A percentile compares a stretch with the other conserved stretches of the same genome.
phyloP scores from a whole-genome alignment of 2,329 filamentous ascomycete species.

The Cadophora sp. region DNA sequence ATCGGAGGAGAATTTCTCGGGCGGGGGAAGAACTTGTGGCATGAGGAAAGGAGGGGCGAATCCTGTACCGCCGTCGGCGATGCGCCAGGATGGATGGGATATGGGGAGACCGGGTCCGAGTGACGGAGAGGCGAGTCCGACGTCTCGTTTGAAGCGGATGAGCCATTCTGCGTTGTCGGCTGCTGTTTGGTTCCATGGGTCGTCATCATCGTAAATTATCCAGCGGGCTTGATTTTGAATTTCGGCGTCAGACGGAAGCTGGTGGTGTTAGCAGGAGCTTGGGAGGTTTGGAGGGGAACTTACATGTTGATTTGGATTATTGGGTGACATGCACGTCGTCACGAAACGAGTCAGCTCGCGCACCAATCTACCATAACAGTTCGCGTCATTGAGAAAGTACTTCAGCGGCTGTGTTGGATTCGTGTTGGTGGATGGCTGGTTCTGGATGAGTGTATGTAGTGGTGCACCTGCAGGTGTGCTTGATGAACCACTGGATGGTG shows the following conservation, averaged over 20 bases:
- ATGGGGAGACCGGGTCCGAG: slow-evolving; percentile 57
- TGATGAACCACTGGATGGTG: slow-evolving; percentile 18
- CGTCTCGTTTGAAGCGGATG: slow-evolving; percentile 65
- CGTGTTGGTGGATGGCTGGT: slow-evolving; percentile 42
- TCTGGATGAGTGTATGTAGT: slow-evolving; percentile 31
- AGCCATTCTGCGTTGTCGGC: slow-evolving; percentile 71
- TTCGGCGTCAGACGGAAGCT: slow-evolving; percentile 63
- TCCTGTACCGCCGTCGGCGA: slow-evolving; percentile 58
- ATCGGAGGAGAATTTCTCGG: slow-evolving; percentile 47
- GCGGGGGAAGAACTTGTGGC: slow-evolving; percentile 48
- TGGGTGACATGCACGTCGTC: slow-evolving; percentile 59
- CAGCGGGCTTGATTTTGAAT: slow-evolving; percentile 69
- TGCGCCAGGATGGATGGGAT: slow-evolving; percentile 52
- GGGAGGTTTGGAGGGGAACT: slow-evolving; percentile 18
- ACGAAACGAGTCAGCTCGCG: slow-evolving; percentile 61
- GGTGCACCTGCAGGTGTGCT: slow-evolving; percentile 26
- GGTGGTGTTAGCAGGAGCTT: background rate
- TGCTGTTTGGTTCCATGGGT: slow-evolving; percentile 69
- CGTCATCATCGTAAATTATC: slow-evolving; percentile 69
- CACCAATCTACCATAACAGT: slow-evolving; percentile 64
- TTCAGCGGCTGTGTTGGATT: slow-evolving; percentile 40
- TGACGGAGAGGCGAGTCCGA: slow-evolving; percentile 56
- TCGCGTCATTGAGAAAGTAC: slow-evolving; percentile 64
- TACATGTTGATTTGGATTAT: slow-evolving; percentile 64
- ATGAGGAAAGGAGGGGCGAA: slow-evolving; percentile 62